Evolutionary conservation across 2,329 filamentous ascomycete genomes (phyloP).

Genomic region (Beauveria asiatica): DNA sequence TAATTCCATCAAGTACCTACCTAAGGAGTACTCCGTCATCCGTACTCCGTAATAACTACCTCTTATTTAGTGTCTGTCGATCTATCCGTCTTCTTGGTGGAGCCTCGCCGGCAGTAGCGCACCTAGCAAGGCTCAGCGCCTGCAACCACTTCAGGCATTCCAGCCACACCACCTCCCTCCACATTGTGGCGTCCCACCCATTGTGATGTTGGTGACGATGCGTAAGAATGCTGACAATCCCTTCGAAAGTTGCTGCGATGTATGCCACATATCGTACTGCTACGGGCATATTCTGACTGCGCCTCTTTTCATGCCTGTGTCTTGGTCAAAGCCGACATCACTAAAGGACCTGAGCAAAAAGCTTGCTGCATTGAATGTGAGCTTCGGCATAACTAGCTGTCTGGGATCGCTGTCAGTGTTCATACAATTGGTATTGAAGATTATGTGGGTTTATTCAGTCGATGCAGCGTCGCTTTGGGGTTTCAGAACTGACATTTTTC

Average conservation of each 20-base stretch:
- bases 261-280: constrained; percentile 9
- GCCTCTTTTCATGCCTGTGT: constrained; percentile 25
- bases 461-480: no score
- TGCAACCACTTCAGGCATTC: neutral
- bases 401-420: constrained; percentile 42
- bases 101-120: neutral
- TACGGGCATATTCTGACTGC: constrained; percentile 34
- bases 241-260: no score
- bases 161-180: neutral
- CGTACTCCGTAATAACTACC: no score
- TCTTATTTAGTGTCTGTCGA: no score
- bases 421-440: constrained; percentile 41
- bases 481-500: neutral
- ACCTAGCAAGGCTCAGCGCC: neutral
- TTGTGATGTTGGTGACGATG: no score
- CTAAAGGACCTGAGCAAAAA: constrained; percentile 18
- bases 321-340: constrained; percentile 25
- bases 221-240: no score
- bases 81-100: neutral
- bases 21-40: no score
- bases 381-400: constrained; percentile 42
- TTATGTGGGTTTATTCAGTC: constrained; percentile 28
- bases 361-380: constrained; percentile 34
- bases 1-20: no score
- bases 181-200: no score